These are phyloP conservation scores for Myriosclerotinia curreyana DNA, from an alignment of 2,329 filamentous ascomycete genomes.

Conservation along the genomic window DNA sequence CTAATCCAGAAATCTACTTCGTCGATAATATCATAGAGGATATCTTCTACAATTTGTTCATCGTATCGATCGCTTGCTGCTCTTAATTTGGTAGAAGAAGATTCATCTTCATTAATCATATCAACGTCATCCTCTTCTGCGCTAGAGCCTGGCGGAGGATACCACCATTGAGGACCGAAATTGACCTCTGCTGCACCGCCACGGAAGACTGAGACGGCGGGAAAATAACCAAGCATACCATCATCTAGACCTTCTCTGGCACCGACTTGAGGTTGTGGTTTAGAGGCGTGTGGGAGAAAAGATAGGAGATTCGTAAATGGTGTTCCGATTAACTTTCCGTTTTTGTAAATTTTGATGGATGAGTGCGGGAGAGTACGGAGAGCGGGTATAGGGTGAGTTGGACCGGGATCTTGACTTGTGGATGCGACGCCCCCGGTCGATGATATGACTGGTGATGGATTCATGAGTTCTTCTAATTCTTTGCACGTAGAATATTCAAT, in stretches of 20 bases:
- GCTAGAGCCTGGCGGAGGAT: conserved; percentile 63
- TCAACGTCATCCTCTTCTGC: conserved; percentile 48
- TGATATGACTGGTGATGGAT: conserved; percentile 55
- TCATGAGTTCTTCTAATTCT: conserved; percentile 81
- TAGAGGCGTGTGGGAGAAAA: conserved; percentile 87
- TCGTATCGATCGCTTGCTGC: conserved; percentile 76
- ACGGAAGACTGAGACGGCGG: conserved; percentile 86
- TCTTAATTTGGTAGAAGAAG: conserved; percentile 32
- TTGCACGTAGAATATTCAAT: conserved; percentile 86
- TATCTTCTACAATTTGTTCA: conserved; percentile 92
- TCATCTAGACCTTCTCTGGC: conserved; percentile 88
- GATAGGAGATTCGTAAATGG: conserved; percentile 84
- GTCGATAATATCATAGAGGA: conserved; percentile 89
- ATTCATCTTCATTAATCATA: conserved; percentile 44
- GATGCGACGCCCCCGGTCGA: conserved; percentile 40
- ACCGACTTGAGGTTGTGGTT: conserved; percentile 66
- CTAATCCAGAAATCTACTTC: conserved; percentile 88
- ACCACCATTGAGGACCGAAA: conserved; percentile 93
- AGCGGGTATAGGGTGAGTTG: conserved; percentile 69
- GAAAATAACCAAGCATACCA: conserved; percentile 93
- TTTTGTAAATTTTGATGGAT: conserved; percentile 87
- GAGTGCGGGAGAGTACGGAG: conserved; percentile 84
- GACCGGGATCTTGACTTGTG: conserved; percentile 56
- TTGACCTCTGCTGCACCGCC: conserved; percentile 90
- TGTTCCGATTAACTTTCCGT: conserved; percentile 80